phyloP scores from a whole-genome alignment of 805 yeast genomes.

The Sugiyamaella boreocaroliniensis region DNA sequence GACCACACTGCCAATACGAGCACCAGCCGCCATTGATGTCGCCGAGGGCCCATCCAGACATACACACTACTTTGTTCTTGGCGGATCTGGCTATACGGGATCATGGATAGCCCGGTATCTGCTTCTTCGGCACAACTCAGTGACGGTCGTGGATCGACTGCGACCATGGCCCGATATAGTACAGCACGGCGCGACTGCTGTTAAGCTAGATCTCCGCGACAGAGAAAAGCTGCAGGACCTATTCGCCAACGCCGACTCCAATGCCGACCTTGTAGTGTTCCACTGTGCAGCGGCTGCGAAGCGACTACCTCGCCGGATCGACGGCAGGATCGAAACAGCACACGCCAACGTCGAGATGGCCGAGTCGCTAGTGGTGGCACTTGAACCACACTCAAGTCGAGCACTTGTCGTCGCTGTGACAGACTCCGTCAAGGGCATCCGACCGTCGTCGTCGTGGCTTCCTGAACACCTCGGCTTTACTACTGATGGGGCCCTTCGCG shows the following conservation, averaged over 20 bases:
- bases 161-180: constrained; percentile 24
- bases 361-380: not conserved
- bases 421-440: not conserved
- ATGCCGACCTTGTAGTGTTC: not conserved
- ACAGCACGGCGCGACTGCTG: constrained; percentile 20
- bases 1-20: too few species aligned
- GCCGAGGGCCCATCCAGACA: not conserved
- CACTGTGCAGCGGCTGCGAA: not conserved
- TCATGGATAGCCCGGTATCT: constrained; percentile 29
- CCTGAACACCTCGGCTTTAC: not conserved
- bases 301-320: not conserved
- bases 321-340: not conserved
- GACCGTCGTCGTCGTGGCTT: not conserved
- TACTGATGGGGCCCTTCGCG: not conserved
- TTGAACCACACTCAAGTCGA: not conserved
- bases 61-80: constrained; percentile 21
- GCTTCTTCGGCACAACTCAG: constrained; percentile 22
- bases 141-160: constrained; percentile 18
- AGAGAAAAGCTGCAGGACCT: too few species aligned
- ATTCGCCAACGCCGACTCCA: not conserved
- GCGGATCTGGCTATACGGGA: constrained; percentile 29
- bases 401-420: not conserved
- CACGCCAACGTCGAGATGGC: not conserved
- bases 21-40: not conserved
- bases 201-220: constrained; percentile 8